Percentiles rank a stretch among this genome's conserved stretches.
phyloP scores from a whole-genome alignment of 257 asterid species.

The Penstemon davidsonii region DNA sequence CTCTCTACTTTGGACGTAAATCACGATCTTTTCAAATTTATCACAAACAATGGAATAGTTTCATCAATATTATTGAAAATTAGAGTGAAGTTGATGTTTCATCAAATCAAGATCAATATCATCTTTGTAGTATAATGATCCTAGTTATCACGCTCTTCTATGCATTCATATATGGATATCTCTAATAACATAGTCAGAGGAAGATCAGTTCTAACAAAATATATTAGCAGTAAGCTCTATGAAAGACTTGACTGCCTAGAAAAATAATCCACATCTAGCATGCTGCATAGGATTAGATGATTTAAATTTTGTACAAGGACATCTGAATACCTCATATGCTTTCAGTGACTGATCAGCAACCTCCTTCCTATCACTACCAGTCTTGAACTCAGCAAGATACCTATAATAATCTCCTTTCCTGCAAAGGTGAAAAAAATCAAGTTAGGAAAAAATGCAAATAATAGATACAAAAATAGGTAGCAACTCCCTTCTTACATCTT shows the following conservation, averaged over 20 bases:
- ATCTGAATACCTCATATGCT: slow-evolving; percentile 56
- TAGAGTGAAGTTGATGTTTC: background rate
- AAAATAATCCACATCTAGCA: background rate
- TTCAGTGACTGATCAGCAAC: slow-evolving; percentile 65
- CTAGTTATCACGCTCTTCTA: background rate
- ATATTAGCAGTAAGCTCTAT: slow-evolving; percentile 16
- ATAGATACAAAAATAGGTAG: background rate
- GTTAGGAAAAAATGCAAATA: slow-evolving; percentile 14
- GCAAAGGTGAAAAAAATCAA: slow-evolving; percentile 28
- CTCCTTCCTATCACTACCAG: slow-evolving; percentile 56
- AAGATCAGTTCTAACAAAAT: slow-evolving; percentile 1
- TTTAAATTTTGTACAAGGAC: background rate
- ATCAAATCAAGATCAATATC: background rate
- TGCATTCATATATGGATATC: background rate
- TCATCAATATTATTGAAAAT: background rate
- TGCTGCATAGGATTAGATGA: background rate
- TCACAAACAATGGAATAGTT: slow-evolving; percentile 2
- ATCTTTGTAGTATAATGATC: background rate
- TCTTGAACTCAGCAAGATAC: slow-evolving; percentile 65
- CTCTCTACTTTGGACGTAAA: background rate
- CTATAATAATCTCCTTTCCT: slow-evolving; percentile 78
- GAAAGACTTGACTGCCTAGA: background rate
- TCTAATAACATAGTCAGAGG: background rate
- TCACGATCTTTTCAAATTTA: background rate
- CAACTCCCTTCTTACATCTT: slow-evolving; percentile 58